Evolutionary conservation across 148 eudicot genomes (phyloP).

Genomic region (Persicaria maculosa): DNA sequence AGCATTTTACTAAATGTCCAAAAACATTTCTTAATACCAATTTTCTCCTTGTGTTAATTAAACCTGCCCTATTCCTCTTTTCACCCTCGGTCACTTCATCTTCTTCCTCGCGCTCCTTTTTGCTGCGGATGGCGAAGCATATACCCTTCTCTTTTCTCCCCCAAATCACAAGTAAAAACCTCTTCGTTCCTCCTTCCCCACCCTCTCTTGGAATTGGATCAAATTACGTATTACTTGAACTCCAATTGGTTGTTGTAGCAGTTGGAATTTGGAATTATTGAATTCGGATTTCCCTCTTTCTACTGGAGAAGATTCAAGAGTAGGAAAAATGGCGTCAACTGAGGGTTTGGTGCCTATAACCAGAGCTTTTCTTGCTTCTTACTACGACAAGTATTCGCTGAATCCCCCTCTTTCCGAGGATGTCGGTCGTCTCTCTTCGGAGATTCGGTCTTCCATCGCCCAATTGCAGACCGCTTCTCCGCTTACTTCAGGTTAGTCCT

Average conservation of each 20-base stretch:
- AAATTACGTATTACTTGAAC: not conserved
- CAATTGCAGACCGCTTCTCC: slow-evolving; percentile 36
- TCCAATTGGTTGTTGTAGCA: not conserved
- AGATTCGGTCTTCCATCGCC: slow-evolving; percentile 41
- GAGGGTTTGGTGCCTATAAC: slow-evolving; percentile 91
- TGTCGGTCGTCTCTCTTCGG: slow-evolving; percentile 39
- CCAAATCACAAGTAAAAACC: too few species aligned
- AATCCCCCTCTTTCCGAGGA: slow-evolving; percentile 48
- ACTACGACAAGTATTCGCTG: slow-evolving; percentile 75
- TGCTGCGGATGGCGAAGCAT: too few species aligned
- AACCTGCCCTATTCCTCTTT: too few species aligned
- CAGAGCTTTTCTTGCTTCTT: slow-evolving; percentile 62
- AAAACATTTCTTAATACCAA: too few species aligned
- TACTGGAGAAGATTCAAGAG: not conserved
- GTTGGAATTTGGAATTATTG: not conserved
- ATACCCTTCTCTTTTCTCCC: too few species aligned
- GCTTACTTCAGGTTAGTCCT: slow-evolving; percentile 36
- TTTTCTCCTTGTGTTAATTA: too few species aligned
- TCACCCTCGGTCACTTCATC: too few species aligned
- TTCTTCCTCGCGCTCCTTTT: too few species aligned
- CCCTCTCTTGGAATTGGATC: not conserved
- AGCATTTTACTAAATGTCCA: too few species aligned
- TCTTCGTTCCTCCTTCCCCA: too few species aligned
- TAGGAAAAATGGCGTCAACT: slow-evolving; percentile 48
- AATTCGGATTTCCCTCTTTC: not conserved